phyloP scores from a whole-genome alignment of 1,284 basidiomycete genomes.

The Tremellales sp. region DNA sequence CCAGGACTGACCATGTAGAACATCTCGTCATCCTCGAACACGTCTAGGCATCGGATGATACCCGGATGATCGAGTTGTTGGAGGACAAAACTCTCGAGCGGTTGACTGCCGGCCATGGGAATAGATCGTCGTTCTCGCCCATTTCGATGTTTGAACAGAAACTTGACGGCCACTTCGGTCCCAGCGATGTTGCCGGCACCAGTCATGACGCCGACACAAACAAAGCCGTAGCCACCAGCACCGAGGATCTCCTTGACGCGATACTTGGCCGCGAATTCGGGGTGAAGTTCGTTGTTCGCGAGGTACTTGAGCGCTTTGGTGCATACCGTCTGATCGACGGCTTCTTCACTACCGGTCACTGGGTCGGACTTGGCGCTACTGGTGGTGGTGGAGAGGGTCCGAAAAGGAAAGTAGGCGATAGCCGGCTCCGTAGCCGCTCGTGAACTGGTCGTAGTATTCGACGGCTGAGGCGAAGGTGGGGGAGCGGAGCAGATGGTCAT shows the following conservation, averaged over 20 bases:
- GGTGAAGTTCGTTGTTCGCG: constrained; percentile 57
- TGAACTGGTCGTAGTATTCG: not conserved
- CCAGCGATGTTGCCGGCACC: constrained; percentile 13
- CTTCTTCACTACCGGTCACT: too few species aligned
- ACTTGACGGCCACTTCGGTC: constrained; percentile 81
- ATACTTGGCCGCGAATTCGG: constrained; percentile 64
- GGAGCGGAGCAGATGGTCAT: not conserved
- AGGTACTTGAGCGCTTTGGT: constrained; percentile 14
- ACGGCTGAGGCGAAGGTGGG: not conserved
- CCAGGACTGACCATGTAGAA: constrained; percentile 70
- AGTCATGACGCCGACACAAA: constrained; percentile 61
- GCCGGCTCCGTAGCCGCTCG: not conserved
- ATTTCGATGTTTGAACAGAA: constrained; percentile 83
- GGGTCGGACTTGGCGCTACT: not conserved
- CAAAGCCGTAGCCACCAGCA: constrained; percentile 87
- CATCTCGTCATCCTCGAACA: constrained; percentile 76
- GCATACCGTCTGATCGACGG: too few species aligned
- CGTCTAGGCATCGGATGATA: constrained; percentile 74
- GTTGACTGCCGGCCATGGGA: constrained; percentile 41
- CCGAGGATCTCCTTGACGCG: constrained; percentile 68
- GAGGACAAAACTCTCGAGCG: constrained; percentile 75
- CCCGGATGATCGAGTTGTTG: constrained; percentile 69
- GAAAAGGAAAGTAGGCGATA: not conserved
- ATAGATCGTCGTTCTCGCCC: constrained; percentile 53
- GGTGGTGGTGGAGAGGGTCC: not conserved